A percentile compares a stretch with the other conserved stretches of the same genome.
These are phyloP conservation scores for Alternaria dauci DNA, from an alignment of 2,329 filamentous ascomycete genomes.

Conservation along the genomic window DNA sequence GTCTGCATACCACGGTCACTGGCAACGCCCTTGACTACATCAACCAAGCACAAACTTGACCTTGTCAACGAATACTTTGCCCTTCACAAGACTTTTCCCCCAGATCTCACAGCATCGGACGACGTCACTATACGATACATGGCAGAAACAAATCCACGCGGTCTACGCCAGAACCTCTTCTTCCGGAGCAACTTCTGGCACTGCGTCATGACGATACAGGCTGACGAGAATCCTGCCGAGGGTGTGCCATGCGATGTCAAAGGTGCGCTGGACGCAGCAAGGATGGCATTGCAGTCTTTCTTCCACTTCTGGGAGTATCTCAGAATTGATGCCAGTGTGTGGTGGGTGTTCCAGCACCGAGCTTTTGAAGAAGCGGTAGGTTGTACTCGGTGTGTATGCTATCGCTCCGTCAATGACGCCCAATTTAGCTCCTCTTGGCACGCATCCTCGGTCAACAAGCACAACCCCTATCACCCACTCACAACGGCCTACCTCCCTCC, in stretches of 20 bases:
- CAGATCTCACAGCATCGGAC: constrained; percentile 74
- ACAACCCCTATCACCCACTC: constrained; percentile 38
- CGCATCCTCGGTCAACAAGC: constrained; percentile 50
- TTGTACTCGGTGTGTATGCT: constrained; percentile 37
- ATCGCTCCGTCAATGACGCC: neutral
- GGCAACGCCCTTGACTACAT: constrained; percentile 74
- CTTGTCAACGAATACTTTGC: constrained; percentile 74
- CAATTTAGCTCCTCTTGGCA: constrained; percentile 48
- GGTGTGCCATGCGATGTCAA: constrained; percentile 65
- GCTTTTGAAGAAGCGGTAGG: constrained; percentile 80
- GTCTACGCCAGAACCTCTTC: constrained; percentile 78
- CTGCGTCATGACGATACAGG: constrained; percentile 80
- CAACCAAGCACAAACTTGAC: constrained; percentile 72
- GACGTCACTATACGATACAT: constrained; percentile 66
- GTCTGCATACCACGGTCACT: constrained; percentile 79
- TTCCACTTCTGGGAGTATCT: constrained; percentile 76
- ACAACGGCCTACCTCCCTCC: constrained; percentile 37
- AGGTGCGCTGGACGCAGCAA: constrained; percentile 76
- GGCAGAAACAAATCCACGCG: constrained; percentile 68
- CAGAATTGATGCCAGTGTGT: constrained; percentile 75
- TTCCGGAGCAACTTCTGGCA: constrained; percentile 85
- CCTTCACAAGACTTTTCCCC: constrained; percentile 76
- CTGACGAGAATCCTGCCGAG: constrained; percentile 69
- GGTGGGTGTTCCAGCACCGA: constrained; percentile 86
- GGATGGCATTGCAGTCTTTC: constrained; percentile 77